Evolutionary conservation across 345 rosid species (phyloP).

Genomic region (Isatis tinctoria): DNA sequence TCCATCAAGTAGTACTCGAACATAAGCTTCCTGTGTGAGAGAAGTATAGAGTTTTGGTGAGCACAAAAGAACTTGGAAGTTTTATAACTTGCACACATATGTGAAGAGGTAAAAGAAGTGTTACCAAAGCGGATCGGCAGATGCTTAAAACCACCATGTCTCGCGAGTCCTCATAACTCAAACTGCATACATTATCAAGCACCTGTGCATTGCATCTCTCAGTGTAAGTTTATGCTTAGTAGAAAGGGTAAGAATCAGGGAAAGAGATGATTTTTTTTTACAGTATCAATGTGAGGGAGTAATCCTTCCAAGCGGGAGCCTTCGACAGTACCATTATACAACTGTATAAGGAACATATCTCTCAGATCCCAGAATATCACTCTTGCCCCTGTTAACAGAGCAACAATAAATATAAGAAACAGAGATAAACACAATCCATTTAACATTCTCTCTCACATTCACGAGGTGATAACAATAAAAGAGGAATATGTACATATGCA

Average conservation of each 20-base stretch:
- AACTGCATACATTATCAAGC: slow-evolving; percentile 69
- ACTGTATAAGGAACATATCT: slow-evolving; percentile 58
- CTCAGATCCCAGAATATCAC: slow-evolving; percentile 88
- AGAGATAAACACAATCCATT: neutral
- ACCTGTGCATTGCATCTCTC: slow-evolving; percentile 46
- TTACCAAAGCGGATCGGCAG: slow-evolving; percentile 69
- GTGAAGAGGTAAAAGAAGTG: slow-evolving; percentile 2
- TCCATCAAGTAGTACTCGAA: slow-evolving; percentile 88
- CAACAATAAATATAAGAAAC: neutral
- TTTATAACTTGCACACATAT: neutral
- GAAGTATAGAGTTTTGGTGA: neutral
- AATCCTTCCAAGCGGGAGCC: slow-evolving; percentile 71
- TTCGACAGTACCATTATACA: slow-evolving; percentile 74
- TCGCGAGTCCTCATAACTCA: slow-evolving; percentile 68
- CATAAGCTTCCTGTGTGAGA: slow-evolving; percentile 60
- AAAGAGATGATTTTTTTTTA: slow-evolving; percentile 35
- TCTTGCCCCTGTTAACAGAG: slow-evolving; percentile 57
- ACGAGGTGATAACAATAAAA: neutral
- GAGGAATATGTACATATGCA: neutral
- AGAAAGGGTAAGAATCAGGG: slow-evolving; percentile 11
- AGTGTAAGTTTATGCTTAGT: slow-evolving; percentile 5
- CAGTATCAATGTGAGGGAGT: slow-evolving; percentile 71
- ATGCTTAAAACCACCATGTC: slow-evolving; percentile 81
- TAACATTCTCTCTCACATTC: neutral
- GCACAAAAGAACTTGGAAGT: slow-evolving; percentile 3